Conservation (phyloP, 2,329 filamentous ascomycete species). For the Macrophomina pseudophaseolina region DNA sequence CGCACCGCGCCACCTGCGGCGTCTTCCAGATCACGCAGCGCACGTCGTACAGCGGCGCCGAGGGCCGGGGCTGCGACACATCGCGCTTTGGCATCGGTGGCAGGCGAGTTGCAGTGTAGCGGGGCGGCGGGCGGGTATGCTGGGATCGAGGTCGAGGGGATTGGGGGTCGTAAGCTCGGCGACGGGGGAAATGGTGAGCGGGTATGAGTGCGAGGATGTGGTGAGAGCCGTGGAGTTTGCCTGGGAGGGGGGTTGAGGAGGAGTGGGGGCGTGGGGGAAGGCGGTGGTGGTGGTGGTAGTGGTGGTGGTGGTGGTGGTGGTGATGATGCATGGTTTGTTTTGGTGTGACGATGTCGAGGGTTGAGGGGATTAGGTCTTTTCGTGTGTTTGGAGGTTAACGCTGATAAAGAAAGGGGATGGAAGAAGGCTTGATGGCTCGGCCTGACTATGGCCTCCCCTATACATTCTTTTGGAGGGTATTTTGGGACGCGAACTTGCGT, state of each 20-base stretch:
- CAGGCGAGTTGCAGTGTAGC: constrained; percentile 6
- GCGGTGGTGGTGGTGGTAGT: too few species aligned
- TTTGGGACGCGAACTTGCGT: too few species aligned
- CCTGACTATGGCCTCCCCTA: too few species aligned
- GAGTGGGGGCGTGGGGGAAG: neutral
- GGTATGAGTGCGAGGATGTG: neutral
- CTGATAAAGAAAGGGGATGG: too few species aligned
- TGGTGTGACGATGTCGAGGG: too few species aligned
- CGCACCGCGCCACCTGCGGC: constrained; percentile 1
- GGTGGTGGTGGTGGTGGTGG: too few species aligned
- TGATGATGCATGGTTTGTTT: too few species aligned
- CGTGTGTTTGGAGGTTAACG: too few species aligned
- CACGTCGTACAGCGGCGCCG: constrained; percentile 43
- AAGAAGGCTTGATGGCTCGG: too few species aligned
- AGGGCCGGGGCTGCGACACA: constrained; percentile 45
- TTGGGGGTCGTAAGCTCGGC: neutral
- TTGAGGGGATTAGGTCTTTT: too few species aligned
- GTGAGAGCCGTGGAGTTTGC: neutral
- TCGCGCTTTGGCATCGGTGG: constrained; percentile 48
- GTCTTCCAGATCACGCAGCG: constrained; percentile 46
- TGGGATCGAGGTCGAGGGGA: neutral
- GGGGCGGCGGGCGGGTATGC: neutral
- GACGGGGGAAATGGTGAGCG: neutral
- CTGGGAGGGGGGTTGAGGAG: neutral
- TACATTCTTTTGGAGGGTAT: too few species aligned